These are phyloP conservation scores for Cryphonectria japonica DNA, from an alignment of 2,329 filamentous ascomycete genomes.

Conservation along the genomic window DNA sequence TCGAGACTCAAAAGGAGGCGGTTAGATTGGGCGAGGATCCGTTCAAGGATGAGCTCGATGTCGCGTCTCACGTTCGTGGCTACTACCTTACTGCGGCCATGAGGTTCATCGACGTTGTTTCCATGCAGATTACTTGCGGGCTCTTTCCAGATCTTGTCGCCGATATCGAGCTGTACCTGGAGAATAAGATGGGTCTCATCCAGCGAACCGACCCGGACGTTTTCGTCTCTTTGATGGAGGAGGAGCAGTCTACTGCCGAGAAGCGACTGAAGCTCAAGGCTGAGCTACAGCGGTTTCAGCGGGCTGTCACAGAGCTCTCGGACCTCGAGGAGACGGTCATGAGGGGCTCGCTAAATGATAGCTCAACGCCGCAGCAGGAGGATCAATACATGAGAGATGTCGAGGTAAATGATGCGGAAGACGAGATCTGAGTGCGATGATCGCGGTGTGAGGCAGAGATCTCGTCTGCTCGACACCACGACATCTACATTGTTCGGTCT, in stretches of 20 bases:
- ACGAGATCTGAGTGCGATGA: neutral
- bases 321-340: constrained; percentile 37
- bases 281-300: constrained; percentile 40
- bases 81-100: constrained; percentile 71
- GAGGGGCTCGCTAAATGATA: constrained; percentile 12
- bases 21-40: constrained; percentile 59
- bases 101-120: constrained; percentile 64
- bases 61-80: constrained; percentile 65
- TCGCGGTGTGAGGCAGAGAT: too few relatives aligned
- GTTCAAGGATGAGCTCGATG: constrained; percentile 62
- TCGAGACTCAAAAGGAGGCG: constrained; percentile 46
- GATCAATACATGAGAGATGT: constrained; percentile 7
- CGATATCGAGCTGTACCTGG: constrained; percentile 47
- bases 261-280: constrained; percentile 38
- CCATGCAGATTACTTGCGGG: constrained; percentile 52
- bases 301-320: constrained; percentile 42
- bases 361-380: constrained; percentile 6
- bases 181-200: constrained; percentile 48
- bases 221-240: constrained; percentile 43
- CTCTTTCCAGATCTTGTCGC: constrained; percentile 51
- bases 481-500: neutral
- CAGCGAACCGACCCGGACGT: constrained; percentile 30
- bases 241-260: constrained; percentile 39
- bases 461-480: too few relatives aligned
- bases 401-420: neutral